Conservation (phyloP, 805 yeast genomes). For the Zygotorulaspora sp. region DNA sequence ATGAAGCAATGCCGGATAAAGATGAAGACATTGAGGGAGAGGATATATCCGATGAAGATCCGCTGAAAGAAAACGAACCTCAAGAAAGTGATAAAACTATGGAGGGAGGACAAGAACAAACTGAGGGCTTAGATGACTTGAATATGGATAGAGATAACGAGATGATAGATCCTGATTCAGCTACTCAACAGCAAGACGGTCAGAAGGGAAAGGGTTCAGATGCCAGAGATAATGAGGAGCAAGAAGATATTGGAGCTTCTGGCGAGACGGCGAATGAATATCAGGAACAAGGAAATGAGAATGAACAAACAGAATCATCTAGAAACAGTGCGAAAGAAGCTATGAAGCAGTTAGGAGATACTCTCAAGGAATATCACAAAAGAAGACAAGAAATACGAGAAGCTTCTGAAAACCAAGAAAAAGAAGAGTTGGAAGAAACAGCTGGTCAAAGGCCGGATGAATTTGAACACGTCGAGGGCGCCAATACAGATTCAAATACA, state of each 20-base stretch:
- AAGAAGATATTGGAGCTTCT: conserved; percentile 63
- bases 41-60: conserved; percentile 32
- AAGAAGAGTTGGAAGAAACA: conserved; percentile 40
- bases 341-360: conserved; percentile 84
- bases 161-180: conserved; percentile 51
- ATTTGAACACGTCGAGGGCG: conserved; percentile 78
- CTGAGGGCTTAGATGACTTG: conserved; percentile 56
- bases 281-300: conserved; percentile 39
- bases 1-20: conserved; percentile 29
- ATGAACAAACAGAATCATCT: conserved; percentile 46
- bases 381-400: conserved; percentile 84
- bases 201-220: conserved; percentile 62
- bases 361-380: conserved; percentile 85
- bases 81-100: conserved; percentile 33
- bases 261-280: conserved; percentile 50
- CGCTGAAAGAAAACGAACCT: conserved; percentile 29
- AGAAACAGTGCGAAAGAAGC: conserved; percentile 70
- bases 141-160: conserved; percentile 42
- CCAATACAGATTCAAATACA: conserved; percentile 69
- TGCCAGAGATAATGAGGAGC: conserved; percentile 47
- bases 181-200: conserved; percentile 57
- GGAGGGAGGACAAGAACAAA: conserved; percentile 41
- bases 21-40: conserved; percentile 36
- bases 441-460: conserved; percentile 76
- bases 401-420: conserved; percentile 48